A percentile compares a stretch with the other conserved stretches of the same genome.
Evolutionary conservation across 2,329 filamentous ascomycete species (phyloP).

Genomic region (Furcasterigmium furcatum): DNA sequence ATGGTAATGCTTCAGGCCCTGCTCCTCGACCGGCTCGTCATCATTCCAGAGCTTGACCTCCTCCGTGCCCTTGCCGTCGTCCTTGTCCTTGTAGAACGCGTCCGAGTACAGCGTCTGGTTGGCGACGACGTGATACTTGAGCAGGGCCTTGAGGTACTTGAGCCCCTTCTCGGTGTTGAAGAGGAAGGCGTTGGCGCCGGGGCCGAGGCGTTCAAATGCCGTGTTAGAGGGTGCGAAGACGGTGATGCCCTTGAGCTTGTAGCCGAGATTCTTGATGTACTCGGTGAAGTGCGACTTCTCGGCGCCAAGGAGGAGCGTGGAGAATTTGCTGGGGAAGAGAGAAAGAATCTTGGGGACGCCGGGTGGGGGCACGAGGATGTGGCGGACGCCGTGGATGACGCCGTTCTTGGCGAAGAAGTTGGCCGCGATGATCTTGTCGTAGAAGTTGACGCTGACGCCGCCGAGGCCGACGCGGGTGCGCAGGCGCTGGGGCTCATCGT

Average conservation of each 20-base stretch:
- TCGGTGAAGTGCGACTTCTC: slow-evolving; percentile 69
- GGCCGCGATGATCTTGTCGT: slow-evolving; percentile 64
- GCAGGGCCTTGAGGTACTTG: slow-evolving; percentile 72
- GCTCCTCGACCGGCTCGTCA: slow-evolving; percentile 21
- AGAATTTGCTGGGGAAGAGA: slow-evolving; percentile 73
- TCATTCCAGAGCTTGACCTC: slow-evolving; percentile 17
- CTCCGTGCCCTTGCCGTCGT: slow-evolving; percentile 12
- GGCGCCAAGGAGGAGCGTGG: slow-evolving; percentile 72
- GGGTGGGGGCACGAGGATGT: slow-evolving; percentile 74
- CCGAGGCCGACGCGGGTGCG: slow-evolving; percentile 59
- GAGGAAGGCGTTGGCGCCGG: slow-evolving; percentile 74
- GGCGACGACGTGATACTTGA: slow-evolving; percentile 75
- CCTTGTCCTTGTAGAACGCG: slow-evolving; percentile 61
- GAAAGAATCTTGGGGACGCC: slow-evolving; percentile 47
- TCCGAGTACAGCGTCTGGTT: slow-evolving; percentile 81
- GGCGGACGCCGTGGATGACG: slow-evolving; percentile 74
- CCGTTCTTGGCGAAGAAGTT: slow-evolving; percentile 69
- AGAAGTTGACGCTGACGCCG: slow-evolving; percentile 74
- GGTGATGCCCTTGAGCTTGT: slow-evolving; percentile 64
- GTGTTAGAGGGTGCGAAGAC: slow-evolving; percentile 78
- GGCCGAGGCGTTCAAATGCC: slow-evolving; percentile 75
- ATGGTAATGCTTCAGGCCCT: slow-evolving; percentile 51
- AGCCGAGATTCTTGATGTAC: slow-evolving; percentile 49
- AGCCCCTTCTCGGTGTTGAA: slow-evolving; percentile 72
- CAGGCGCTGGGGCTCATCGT: slow-evolving; percentile 68